Evolutionary conservation across 2,329 filamentous ascomycete species (phyloP).

Genomic region (Cytospora piceicola): DNA sequence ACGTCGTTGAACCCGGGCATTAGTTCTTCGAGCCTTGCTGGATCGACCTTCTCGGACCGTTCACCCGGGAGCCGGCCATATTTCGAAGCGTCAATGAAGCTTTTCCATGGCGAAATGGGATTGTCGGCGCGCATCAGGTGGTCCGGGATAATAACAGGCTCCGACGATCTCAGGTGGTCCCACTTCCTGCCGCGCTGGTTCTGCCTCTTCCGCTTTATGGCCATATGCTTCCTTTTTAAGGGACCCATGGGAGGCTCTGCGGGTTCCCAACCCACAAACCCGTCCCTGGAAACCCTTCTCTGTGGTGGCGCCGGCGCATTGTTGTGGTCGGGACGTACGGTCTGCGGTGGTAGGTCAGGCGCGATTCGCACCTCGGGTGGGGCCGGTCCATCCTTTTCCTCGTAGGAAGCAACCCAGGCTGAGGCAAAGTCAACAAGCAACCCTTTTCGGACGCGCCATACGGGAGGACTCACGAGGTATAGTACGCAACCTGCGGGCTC

Average conservation of each 20-base stretch:
- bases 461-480: slow-evolving; percentile 38
- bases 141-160: slow-evolving; percentile 61
- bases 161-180: slow-evolving; percentile 62
- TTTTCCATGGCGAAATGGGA: slow-evolving; percentile 53
- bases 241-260: slow-evolving; percentile 44
- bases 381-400: slow-evolving; percentile 44
- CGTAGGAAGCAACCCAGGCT: slow-evolving; percentile 58
- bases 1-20: slow-evolving; percentile 53
- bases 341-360: slow-evolving; percentile 45
- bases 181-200: slow-evolving; percentile 57
- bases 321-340: slow-evolving; percentile 48
- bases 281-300: slow-evolving; percentile 53
- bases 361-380: slow-evolving; percentile 44
- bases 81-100: slow-evolving; percentile 57
- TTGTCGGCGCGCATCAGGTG: slow-evolving; percentile 45
- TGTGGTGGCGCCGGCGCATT: slow-evolving; percentile 44
- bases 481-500: slow-evolving; percentile 37
- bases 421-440: slow-evolving; percentile 30
- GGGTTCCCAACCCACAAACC: slow-evolving; percentile 47
- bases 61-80: slow-evolving; percentile 55
- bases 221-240: slow-evolving; percentile 46
- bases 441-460: background rate
- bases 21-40: slow-evolving; percentile 48
- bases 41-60: slow-evolving; percentile 52
- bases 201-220: slow-evolving; percentile 52